Evolutionary conservation across 176 grass and related monocot species (phyloP), one percentile per base, ranked within the genome.

Genomic region (Typha latifolia): DNA sequence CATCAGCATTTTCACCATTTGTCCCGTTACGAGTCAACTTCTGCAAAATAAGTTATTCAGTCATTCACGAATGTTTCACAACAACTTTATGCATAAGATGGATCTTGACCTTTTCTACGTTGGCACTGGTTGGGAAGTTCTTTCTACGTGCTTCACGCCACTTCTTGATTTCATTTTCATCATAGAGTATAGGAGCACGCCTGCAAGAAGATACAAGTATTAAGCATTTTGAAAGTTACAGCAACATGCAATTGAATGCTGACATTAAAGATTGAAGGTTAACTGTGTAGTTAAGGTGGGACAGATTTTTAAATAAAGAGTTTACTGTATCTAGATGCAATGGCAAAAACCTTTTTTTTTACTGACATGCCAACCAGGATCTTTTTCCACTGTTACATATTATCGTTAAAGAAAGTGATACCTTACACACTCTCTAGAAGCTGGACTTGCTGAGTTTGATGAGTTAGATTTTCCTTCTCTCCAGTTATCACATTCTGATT

Each of bases 131-230:
- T 50, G 94, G 94, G 66, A 90, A 93, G 62, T 93, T 99, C 55
- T 84, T 93, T 64, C 70, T 93, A 2, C 94, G 86, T 73, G 94
- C 86, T 74, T 90, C 81, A 77, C 82, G 43, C 94, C 94, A 99
- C 65, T 77, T 85, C 71, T 85, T 86, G 74, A 99, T 73, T 81
- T 99, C 89, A 18, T 87, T 90, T 84, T 72, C 79, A 59, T 79
- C 71, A 77, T 99, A 99, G 16, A 66, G 62, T n/a, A 87, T 73
- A 62, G 37, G 71, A 62, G 62, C 69, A 0, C 48, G 56, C 77
- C 94, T 93, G 62, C 76, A 87, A 66, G 37, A 23, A 68, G 23
- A 81, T 29, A 57, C 18, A 64, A 56, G 48, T n/a, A 11, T 59
- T 59, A 59, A 59, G 5, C 16, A 16, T 59, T 59, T 21, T n/a